Base-by-base conservation (phyloP, 1,284 basidiomycete species). In the Ustilago loliicola region DNA sequence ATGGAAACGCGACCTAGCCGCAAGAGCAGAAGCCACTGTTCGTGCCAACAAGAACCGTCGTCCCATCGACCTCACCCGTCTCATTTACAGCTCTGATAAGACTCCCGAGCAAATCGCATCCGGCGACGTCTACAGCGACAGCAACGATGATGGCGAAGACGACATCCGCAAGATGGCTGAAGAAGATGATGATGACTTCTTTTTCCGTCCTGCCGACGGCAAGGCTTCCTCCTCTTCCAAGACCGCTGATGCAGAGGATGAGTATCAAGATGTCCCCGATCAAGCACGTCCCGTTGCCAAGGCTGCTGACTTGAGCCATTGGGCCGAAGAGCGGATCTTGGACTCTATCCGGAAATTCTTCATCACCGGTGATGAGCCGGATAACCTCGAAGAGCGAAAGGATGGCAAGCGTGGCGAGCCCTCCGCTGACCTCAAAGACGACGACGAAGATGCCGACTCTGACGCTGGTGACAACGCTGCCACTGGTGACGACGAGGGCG, bases 331-430 rank as follows among this genome's bases (percentile, higher is more conserved):
- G 77, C 91, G 90, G 17, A 89, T 93, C 83, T 89, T 99, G 32
- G 93, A 98, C 60, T 93, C 94, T 1, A 92, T 99, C 80, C 91
- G 94, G 13, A 88, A 91, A 66, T 88, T 96, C 61, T 99, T 99
- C 88, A 97, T 99, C 86, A 98, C 96, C 0, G 95, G 94, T 1
- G 87, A 85, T 19, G 81, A 78, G 64, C 62, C 75, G 0, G 67
- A 77, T 17, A 73, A 78, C 23, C 54, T 78, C 21, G 75, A 79
- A 23, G 79, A 75, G 55, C 65, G 76, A 17, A 72, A 76, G 47
- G 79, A 79, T 38, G 79, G 74, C 27, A 64, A 72, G 56, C 54
- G 61, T 1, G 66, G 36, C 7, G 64, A 69, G 11, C 32, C 48
- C 4, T 63, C 62, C 23, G 85, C 83, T 38, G 29, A 30, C 13